phyloP scores from a whole-genome alignment of 352 stramenopile species.

The Globisporangium echinulatum region DNA sequence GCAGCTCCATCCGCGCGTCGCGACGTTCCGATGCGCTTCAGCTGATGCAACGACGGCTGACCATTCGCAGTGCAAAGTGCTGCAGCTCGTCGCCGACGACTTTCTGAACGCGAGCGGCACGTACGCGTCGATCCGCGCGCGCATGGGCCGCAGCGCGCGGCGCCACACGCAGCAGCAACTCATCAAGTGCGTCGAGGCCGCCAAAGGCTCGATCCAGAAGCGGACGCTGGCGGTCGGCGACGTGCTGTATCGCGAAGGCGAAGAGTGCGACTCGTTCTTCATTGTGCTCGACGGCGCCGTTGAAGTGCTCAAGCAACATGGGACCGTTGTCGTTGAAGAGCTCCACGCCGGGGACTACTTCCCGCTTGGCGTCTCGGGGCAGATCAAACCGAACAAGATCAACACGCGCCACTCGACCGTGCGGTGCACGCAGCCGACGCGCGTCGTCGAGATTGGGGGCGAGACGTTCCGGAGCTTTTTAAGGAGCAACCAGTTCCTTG shows the following conservation, averaged over 20 bases:
- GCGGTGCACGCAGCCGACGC: slow-evolving; percentile 54
- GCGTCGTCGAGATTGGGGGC: slow-evolving; percentile 72
- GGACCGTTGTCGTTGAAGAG: slow-evolving; percentile 64
- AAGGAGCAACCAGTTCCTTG: slow-evolving; percentile 78
- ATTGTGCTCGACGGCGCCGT: slow-evolving; percentile 70
- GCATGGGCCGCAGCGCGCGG: slow-evolving; percentile 52
- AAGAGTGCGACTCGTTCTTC: slow-evolving; percentile 72
- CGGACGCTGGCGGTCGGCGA: slow-evolving; percentile 45
- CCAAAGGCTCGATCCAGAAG: slow-evolving; percentile 65
- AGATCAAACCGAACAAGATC: slow-evolving; percentile 62
- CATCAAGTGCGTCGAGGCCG: slow-evolving; percentile 70
- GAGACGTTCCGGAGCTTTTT: slow-evolving; percentile 82
- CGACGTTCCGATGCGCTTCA: slow-evolving; percentile 50
- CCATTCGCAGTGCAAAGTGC: slow-evolving; percentile 53
- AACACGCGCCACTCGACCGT: slow-evolving; percentile 66
- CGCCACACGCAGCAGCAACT: slow-evolving; percentile 64
- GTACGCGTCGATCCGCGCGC: slow-evolving; percentile 65
- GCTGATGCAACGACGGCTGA: neutral
- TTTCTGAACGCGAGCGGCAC: slow-evolving; percentile 73
- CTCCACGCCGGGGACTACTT: slow-evolving; percentile 74
- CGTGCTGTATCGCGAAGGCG: slow-evolving; percentile 75
- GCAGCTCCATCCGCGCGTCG: slow-evolving; percentile 57
- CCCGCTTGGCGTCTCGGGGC: slow-evolving; percentile 63
- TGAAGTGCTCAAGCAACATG: slow-evolving; percentile 64
- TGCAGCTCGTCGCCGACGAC: slow-evolving; percentile 74